Evolutionary conservation across 2,329 filamentous ascomycete genomes (phyloP), one percentile per base, ranked within the genome.

Genomic region (Canariomyces notabilis): DNA sequence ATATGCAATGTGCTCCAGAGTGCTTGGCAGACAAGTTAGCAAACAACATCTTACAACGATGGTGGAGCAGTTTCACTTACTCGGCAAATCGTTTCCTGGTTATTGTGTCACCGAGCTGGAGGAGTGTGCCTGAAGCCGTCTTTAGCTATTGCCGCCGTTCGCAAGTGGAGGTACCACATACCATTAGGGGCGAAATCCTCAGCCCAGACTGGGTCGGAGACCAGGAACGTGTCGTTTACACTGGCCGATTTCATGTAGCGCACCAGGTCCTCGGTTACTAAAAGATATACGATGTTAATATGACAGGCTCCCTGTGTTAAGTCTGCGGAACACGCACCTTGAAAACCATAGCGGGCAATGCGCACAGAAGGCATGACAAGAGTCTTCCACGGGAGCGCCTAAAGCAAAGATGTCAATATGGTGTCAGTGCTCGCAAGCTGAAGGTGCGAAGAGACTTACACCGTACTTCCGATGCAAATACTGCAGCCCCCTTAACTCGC

Each of bases 131-230:
- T 72, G 29, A n/a, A 53, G n/a, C n/a, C n/a, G n/a, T n/a, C n/a
- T n/a, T n/a, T n/a, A n/a, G n/a, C n/a, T n/a, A n/a, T n/a, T 29
- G 4, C 26, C 14, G 26, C 9, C 4, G 26, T 12, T 29, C 4
- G 4, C 9, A 42, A 8, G 33, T 22, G 19, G 11, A 5, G 7
- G 14, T 2, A 36, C 9, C 7, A 29, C 54, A 39, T 46, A 70
- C 73, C 91, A 50, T 90, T 82, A 0, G 89, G 89, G 2, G 89
- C 89, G 68, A 96, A 96, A 61, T 96, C 91, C 38, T 86, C 64
- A 0, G 90, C 88, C 85, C 89, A 97, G 3, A 80, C 78, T 0
- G 85, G 82, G 46, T 96, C 81, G 3, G 85, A 73, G 0, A 82
- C 70, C 0, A 96, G 68, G 58, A 95, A 95, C 55, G 88, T 70